phyloP scores from a whole-genome alignment of 176 grass and related monocot species.

The Oryza meyeriana region DNA sequence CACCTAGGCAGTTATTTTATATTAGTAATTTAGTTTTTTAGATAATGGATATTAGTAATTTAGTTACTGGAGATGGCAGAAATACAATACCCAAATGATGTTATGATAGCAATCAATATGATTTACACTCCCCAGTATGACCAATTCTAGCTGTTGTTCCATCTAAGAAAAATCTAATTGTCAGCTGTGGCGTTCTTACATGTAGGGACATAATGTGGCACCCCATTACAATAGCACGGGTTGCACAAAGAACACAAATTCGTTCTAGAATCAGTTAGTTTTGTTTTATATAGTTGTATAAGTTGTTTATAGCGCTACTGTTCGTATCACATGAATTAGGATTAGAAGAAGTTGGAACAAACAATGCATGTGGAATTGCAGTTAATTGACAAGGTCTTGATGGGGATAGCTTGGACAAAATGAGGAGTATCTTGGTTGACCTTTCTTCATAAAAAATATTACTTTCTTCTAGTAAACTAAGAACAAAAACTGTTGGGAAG shows the following conservation, averaged over 20 bases:
- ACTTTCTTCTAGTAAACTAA: background rate
- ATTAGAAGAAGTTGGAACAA: constrained; percentile 18
- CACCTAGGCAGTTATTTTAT: background rate
- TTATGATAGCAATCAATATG: background rate
- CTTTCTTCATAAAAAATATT: constrained; percentile 47
- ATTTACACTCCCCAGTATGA: background rate
- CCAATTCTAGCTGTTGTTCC: background rate
- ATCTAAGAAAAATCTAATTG: too few species aligned
- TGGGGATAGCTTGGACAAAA: constrained; percentile 7
- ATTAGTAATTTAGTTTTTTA: too few species aligned
- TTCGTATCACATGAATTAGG: background rate
- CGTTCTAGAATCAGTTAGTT: background rate
- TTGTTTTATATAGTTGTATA: background rate
- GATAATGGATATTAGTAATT: too few species aligned
- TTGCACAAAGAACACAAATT: constrained; percentile 18
- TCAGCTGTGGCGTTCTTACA: background rate
- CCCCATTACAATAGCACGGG: background rate
- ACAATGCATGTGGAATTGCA: constrained; percentile 15
- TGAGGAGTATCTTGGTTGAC: constrained; percentile 40
- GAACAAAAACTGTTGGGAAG: constrained; percentile 15
- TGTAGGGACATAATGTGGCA: background rate
- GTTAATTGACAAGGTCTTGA: constrained; percentile 14
- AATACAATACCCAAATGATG: background rate
- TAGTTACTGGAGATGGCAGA: too few species aligned
- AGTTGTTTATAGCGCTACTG: background rate